Conservation (phyloP, 202 grass and related monocot species). For the Zizania palustris region DNA sequence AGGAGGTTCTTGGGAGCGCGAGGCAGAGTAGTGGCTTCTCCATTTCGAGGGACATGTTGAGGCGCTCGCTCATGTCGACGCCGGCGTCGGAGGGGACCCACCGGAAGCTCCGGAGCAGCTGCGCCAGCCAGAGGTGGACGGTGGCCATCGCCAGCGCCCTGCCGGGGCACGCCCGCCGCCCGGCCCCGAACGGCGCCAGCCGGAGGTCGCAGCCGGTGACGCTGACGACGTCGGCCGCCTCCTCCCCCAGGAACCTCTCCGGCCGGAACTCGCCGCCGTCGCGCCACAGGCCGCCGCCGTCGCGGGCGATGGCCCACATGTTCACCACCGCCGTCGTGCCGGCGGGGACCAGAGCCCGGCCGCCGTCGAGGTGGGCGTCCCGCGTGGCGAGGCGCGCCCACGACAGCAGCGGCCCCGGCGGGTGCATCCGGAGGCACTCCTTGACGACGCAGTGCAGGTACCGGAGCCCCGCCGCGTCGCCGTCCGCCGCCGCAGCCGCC, state of each 20-base stretch:
- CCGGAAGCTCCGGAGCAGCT: constrained; percentile 45
- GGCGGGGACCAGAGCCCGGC: constrained; percentile 33
- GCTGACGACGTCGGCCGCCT: constrained; percentile 34
- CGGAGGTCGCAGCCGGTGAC: constrained; percentile 48
- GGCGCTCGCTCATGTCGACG: constrained; percentile 50
- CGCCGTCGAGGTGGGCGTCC: constrained; percentile 36
- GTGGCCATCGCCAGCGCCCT: constrained; percentile 49
- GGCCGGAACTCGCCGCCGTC: background rate
- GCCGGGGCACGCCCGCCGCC: constrained; percentile 48
- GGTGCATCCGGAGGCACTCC: constrained; percentile 46
- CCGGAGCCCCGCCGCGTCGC: constrained; percentile 34
- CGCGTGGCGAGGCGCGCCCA: constrained; percentile 57
- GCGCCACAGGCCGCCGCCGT: background rate
- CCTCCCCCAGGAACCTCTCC: background rate
- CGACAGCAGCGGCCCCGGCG: constrained; percentile 53
- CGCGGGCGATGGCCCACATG: constrained; percentile 56
- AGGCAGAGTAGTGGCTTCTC: constrained; percentile 49
- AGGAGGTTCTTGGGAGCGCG: constrained; percentile 23
- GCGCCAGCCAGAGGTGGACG: constrained; percentile 54
- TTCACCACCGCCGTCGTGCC: constrained; percentile 62
- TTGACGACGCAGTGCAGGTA: constrained; percentile 35
- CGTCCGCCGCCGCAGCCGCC: constrained; percentile 17
- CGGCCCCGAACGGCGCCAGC: constrained; percentile 51
- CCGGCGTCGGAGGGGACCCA: constrained; percentile 25
- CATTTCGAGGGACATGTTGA: constrained; percentile 61